phyloP scores from a whole-genome alignment of 2,329 filamentous ascomycete species.

The Fusarium aywerte region DNA sequence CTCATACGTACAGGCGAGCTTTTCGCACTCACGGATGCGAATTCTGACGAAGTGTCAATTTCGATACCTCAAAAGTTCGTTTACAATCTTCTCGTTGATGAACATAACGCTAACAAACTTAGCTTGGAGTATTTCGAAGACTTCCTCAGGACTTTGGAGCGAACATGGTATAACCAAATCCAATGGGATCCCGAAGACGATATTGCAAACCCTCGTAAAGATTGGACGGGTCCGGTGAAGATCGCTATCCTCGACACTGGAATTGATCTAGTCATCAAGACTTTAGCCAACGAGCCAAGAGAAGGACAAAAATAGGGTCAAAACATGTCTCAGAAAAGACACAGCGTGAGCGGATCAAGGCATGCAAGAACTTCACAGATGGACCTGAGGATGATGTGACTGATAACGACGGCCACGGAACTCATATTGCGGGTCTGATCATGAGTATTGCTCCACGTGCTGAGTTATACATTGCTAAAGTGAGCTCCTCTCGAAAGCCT shows the following conservation, averaged over 20 bases:
- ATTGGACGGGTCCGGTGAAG: constrained; percentile 26
- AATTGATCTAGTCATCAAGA: constrained; percentile 25
- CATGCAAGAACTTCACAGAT: constrained; percentile 17
- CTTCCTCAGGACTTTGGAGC: constrained; percentile 12
- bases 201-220: not conserved
- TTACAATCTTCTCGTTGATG: not conserved
- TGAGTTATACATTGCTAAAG: constrained; percentile 26
- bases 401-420: constrained; percentile 20
- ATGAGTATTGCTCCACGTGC: constrained; percentile 23
- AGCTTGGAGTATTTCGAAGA: constrained; percentile 3
- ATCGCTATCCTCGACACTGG: constrained; percentile 32
- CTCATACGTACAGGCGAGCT: not conserved
- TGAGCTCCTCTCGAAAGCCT: not conserved
- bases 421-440: constrained; percentile 27
- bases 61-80: not conserved
- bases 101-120: not conserved
- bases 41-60: not conserved
- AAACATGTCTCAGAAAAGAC: constrained; percentile 7
- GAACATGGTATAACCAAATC: constrained; percentile 23
- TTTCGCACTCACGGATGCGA: constrained; percentile 6
- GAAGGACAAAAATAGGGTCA: constrained; percentile 10
- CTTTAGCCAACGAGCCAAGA: constrained; percentile 10
- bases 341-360: constrained; percentile 21
- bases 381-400: constrained; percentile 13
- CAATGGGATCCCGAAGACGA: constrained; percentile 27